Evolutionary conservation across 169 alveolate species (phyloP).

Genomic region (Prorocentrum cordatum): DNA sequence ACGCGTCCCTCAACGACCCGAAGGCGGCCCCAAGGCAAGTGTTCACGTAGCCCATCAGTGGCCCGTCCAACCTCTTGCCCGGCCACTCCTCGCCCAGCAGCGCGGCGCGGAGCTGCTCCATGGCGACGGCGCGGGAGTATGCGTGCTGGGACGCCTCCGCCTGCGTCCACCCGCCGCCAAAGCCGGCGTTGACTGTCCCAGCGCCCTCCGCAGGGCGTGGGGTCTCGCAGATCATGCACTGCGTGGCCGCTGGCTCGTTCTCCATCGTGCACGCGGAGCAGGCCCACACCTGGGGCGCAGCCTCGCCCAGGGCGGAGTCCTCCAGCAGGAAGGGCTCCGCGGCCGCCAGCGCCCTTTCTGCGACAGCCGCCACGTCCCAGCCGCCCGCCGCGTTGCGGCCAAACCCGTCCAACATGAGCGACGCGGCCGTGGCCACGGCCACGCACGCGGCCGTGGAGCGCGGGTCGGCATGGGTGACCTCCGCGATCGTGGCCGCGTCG

Average conservation of each 20-base stretch:
- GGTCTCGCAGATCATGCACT: constrained; percentile 5
- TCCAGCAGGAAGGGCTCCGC: not conserved
- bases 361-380: no score
- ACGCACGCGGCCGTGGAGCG: constrained; percentile 53
- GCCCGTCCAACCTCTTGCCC: not conserved
- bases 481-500: not conserved
- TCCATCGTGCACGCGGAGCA: constrained; percentile 27
- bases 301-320: not conserved
- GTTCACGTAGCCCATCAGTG: constrained; percentile 19
- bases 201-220: not conserved
- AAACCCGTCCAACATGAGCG: no score
- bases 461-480: constrained; percentile 58
- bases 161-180: constrained; percentile 21
- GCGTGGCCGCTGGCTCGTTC: not conserved
- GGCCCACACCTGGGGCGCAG: constrained; percentile 6
- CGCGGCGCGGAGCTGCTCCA: constrained; percentile 13
- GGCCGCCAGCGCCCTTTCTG: no score
- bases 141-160: not conserved
- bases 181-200: constrained; percentile 44
- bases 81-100: constrained; percentile 4
- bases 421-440: constrained; percentile 3
- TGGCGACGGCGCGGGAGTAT: not conserved
- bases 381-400: no score
- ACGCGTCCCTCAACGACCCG: not conserved
- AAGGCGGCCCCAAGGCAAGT: constrained; percentile 47